Base-by-base conservation (phyloP, 371 early-diverging fungal genomes). In the Circinella minor region DNA sequence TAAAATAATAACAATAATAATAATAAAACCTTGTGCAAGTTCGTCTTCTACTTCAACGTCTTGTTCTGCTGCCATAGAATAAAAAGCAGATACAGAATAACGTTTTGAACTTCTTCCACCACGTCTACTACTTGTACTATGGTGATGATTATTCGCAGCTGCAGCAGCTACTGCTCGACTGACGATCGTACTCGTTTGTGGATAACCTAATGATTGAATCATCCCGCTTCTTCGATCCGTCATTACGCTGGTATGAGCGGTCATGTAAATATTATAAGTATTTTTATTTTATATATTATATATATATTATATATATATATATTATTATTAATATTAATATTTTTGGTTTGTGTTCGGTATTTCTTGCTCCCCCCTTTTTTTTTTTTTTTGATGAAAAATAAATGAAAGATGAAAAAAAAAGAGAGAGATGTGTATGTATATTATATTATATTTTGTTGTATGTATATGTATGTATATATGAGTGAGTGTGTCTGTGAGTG, bases 11-110 rank as follows among this genome's bases (percentile, higher is more conserved):
- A n/a, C n/a, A n/a, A n/a, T n/a, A n/a, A 34, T 37, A 36, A 54
- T 27, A 37, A 34, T 59, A 51, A 67, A 72, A 76, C 84, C 84
- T 71, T 79, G 77, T 36, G 97, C 94, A 47, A 97, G 89, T 71
- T 96, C 97, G 85, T 97, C 97, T 76, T 96, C 95, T 13, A 97
- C 95, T 75, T 95, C 96, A 63, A 88, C 91, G 72, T 97, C 97
- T 74, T 96, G 94, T 77, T 96, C 96, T 17, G 96, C 94, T 15
- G 95, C 96, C 89, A 96, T 96, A 5, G 97, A 96, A 74, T 94
- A 96, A 46, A 96, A 86, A 17, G 94, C 95, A 9, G 91, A 92
- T 1, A 95, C 92, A 0, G 96, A 96, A 80, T 95, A 95, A 61
- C 94, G 82, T 66, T 91, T 88, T 14, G 84, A 84, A 48, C 55